Percentiles rank a stretch among this genome's conserved stretches.
Evolutionary conservation across 2,329 filamentous ascomycete species (phyloP).

Genomic region (Colletotrichum costaricense): DNA sequence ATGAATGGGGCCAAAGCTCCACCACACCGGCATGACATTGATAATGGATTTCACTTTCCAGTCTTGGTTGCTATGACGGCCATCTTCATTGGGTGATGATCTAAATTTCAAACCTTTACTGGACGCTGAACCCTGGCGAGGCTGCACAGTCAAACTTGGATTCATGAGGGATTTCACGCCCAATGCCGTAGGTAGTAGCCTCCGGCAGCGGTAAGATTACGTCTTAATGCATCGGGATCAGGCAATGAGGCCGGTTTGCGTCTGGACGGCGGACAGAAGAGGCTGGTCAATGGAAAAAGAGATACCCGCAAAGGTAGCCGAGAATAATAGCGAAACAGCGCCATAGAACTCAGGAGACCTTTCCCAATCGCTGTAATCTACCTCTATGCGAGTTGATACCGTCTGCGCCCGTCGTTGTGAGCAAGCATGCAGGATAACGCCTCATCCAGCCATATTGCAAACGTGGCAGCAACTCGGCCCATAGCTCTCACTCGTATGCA

Average conservation of each 20-base stretch:
- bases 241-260: conserved; percentile 13
- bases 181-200: background rate
- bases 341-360: background rate
- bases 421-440: background rate
- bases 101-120: conserved; percentile 20
- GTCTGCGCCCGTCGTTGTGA: conserved; percentile 1
- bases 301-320: conserved; percentile 25
- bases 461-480: background rate
- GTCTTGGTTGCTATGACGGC: conserved; percentile 11
- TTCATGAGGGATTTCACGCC: conserved; percentile 34
- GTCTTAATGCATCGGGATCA: conserved; percentile 33
- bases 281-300: background rate
- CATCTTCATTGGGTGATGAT: conserved; percentile 31
- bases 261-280: background rate
- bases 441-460: background rate
- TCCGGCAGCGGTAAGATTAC: conserved; percentile 31
- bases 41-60: conserved; percentile 27
- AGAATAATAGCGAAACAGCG: conserved; percentile 31
- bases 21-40: conserved; percentile 32
- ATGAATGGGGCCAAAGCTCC: conserved; percentile 22
- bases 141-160: conserved; percentile 33
- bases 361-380: background rate
- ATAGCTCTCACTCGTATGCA: background rate
- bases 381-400: background rate
- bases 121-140: conserved; percentile 28